Evolutionary conservation across 768 basidiomycete genomes (phyloP).

Genomic region (Rhizopogon vesiculosus): DNA sequence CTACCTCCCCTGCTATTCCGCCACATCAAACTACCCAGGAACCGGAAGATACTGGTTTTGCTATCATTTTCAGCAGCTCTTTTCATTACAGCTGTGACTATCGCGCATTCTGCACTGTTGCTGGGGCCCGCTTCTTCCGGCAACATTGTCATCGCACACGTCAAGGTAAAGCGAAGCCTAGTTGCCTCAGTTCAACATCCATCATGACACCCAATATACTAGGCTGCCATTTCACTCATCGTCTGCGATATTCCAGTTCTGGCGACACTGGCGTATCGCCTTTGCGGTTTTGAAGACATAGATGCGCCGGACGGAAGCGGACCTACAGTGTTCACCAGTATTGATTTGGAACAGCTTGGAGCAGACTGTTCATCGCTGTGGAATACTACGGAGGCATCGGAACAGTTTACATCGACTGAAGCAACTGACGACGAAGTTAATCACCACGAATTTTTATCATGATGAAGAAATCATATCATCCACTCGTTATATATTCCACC

Average conservation of each 20-base stretch:
- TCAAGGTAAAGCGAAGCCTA: constrained; percentile 11
- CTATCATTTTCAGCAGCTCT: constrained; percentile 16
- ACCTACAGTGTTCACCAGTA: constrained; percentile 11
- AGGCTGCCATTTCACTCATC: constrained; percentile 17
- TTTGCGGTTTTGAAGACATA: constrained; percentile 4
- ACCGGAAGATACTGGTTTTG: constrained; percentile 13
- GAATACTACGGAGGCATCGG: background rate
- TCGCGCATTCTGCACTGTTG: constrained; percentile 8
- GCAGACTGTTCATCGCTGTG: background rate
- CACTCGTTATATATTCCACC: background rate
- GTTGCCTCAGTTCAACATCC: background rate
- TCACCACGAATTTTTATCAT: background rate
- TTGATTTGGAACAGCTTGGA: constrained; percentile 5
- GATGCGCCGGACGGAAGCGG: background rate
- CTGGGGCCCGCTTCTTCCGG: constrained; percentile 8
- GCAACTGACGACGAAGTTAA: background rate
- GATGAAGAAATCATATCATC: background rate
- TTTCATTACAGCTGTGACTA: constrained; percentile 15
- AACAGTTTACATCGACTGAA: background rate
- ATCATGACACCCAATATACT: background rate
- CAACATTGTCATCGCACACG: constrained; percentile 15
- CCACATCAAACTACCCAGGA: constrained; percentile 9
- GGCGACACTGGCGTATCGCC: constrained; percentile 9
- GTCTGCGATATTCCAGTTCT: constrained; percentile 16
- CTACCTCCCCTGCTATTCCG: constrained; percentile 17